Base-by-base conservation (phyloP, 257 asterid genomes). In the Fraxinus cuspidata region DNA sequence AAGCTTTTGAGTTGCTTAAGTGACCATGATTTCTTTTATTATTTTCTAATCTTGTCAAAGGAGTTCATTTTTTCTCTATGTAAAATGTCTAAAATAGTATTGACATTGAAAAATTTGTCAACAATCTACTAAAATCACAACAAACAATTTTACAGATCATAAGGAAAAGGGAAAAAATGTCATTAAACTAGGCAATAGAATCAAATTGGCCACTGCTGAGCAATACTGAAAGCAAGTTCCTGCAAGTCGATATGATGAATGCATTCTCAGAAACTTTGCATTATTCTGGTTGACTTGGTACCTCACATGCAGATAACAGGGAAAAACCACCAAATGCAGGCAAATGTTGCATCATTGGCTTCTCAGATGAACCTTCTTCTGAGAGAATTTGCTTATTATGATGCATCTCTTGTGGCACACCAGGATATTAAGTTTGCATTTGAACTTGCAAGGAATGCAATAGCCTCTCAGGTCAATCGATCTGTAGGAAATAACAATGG, bases 281-380 rank as follows among this genome's bases (percentile, higher is more conserved):
- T 63, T 64, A 71, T 29, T 65, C 70, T 75, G 76, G 21, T 51
- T 78, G 60, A 72, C 35, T 18, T 51, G 32, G 35, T 72, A 38
- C 74, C 71, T 29, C 28, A 9, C 40, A 18, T 81, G 89, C 91
- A 91, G 96, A 71, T 84, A 60, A 74, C 86, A n/a, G 88, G 88
- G 9, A 75, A 78, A 79, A 64, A 13, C 71, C 70, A 65, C 1
- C 81, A 75, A 31, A 23, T 25, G 38, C 74, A 72, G n/a, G 32
- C 42, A 51, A 81, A 77, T 74, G 70, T 83, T 72, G 84, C 77
- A 25, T 32, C 79, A 15, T 71, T 89, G 53, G 63, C 77, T 40
- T 76, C 75, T 73, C 90, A 90, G 80, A 81, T 81, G 63, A 38
- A 77, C 35, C 80, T 82, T 85, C 85, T 87, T 40, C 70, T 63